phyloP scores from a whole-genome alignment of 2,329 filamentous ascomycete species.

The Sarocladium strictum region DNA sequence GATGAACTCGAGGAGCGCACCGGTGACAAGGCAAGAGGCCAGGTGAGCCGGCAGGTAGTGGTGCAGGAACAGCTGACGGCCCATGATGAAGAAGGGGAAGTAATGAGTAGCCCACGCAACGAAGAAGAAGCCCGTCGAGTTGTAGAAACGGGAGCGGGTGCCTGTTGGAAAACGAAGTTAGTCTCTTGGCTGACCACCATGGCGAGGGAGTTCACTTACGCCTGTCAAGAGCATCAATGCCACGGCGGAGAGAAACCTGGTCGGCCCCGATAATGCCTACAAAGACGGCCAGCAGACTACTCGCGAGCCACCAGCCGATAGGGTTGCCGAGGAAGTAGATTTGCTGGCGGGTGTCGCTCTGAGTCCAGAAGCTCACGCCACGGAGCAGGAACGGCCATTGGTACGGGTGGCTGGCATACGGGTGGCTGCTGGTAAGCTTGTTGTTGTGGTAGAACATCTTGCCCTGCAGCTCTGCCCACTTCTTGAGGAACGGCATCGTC shows the following conservation, averaged over 20 bases:
- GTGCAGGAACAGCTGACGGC: constrained; percentile 93
- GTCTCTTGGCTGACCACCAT: neutral
- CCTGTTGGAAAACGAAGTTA: constrained; percentile 48
- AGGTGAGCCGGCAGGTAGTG: constrained; percentile 95
- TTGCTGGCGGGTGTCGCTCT: constrained; percentile 88
- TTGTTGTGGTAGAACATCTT: constrained; percentile 99
- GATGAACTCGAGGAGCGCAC: constrained; percentile 89
- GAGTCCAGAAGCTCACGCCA: constrained; percentile 98
- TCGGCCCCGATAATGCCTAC: constrained; percentile 88
- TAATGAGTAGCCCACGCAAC: constrained; percentile 97
- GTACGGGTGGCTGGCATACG: constrained; percentile 90
- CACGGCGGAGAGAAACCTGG: constrained; percentile 86
- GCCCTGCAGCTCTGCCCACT: constrained; percentile 93
- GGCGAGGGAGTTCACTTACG: constrained; percentile 55
- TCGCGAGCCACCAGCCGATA: constrained; percentile 93
- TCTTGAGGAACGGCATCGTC: constrained; percentile 78
- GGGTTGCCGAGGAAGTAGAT: constrained; percentile 99
- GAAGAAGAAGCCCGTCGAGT: constrained; percentile 99
- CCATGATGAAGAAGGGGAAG: constrained; percentile 97
- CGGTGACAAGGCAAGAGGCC: constrained; percentile 82
- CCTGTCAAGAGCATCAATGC: constrained; percentile 85
- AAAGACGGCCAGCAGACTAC: constrained; percentile 87
- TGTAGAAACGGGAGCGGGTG: constrained; percentile 89
- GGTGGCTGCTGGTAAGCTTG: constrained; percentile 92
- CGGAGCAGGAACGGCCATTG: constrained; percentile 97